Evolutionary conservation across 2,329 filamentous ascomycete species (phyloP).

Genomic region (Furcasterigmium furcatum): DNA sequence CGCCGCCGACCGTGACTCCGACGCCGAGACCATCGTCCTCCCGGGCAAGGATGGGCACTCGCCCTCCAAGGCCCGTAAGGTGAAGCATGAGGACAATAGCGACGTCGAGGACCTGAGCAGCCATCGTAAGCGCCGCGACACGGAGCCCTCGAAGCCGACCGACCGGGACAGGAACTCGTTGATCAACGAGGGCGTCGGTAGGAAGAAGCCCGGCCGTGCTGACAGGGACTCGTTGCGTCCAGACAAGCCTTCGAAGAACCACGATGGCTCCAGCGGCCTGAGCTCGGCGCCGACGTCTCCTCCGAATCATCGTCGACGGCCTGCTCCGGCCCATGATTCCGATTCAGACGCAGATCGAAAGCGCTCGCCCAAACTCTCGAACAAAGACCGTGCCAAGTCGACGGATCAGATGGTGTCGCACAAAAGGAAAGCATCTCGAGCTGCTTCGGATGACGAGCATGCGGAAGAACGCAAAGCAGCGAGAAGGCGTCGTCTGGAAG

Average conservation of each 20-base stretch:
- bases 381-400: conserved; percentile 45
- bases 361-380: conserved; percentile 36
- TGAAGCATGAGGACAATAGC: conserved; percentile 62
- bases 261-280: conserved; percentile 53
- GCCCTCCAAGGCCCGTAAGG: conserved; percentile 60
- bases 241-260: conserved; percentile 35
- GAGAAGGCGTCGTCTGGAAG: conserved; percentile 47
- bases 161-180: conserved; percentile 23
- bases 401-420: conserved; percentile 42
- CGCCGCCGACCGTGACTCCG: conserved; percentile 59
- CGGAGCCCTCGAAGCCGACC: conserved; percentile 22
- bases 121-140: conserved; percentile 27
- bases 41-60: conserved; percentile 63
- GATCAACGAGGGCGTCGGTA: conserved; percentile 32
- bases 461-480: conserved; percentile 50
- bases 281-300: conserved; percentile 59
- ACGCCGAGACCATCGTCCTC: conserved; percentile 69
- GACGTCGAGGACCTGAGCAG: conserved; percentile 45
- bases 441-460: conserved; percentile 54
- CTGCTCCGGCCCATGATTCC: conserved; percentile 42
- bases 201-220: conserved; percentile 45
- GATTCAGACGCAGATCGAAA: conserved; percentile 50
- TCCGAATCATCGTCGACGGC: conserved; percentile 33
- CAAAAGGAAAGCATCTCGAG: conserved; percentile 52
- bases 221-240: conserved; percentile 29